These are phyloP conservation scores for Clohesyomyces aquaticus DNA, from an alignment of 495 filamentous ascomycete species.

Conservation along the genomic window DNA sequence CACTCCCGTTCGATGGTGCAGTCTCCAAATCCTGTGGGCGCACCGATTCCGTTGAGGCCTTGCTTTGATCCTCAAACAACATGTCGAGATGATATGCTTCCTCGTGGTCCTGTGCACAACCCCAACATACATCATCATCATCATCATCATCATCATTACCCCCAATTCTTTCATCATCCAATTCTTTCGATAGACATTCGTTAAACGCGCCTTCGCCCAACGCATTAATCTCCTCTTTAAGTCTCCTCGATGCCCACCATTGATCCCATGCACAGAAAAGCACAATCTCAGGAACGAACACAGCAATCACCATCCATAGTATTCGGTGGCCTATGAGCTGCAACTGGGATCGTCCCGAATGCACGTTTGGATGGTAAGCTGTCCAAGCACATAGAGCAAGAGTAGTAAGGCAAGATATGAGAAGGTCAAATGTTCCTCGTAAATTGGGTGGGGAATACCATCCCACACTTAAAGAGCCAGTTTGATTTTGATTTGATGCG, in stretches of 20 bases:
- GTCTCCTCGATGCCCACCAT: constrained; percentile 13
- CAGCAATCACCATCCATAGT: constrained; percentile 28
- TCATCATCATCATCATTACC: no score
- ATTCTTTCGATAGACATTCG: background rate
- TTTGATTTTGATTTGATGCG: no score
- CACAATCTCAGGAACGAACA: constrained; percentile 34
- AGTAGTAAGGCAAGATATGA: constrained; percentile 35
- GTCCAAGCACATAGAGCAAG: constrained; percentile 37
- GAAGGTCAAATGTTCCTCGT: constrained; percentile 32
- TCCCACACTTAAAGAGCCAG: no score
- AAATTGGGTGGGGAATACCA: no score
- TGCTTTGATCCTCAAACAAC: no score
- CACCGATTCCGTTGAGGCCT: background rate
- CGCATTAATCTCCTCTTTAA: constrained; percentile 13
- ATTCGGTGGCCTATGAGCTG: background rate
- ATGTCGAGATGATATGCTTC: no score
- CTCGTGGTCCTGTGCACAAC: no score
- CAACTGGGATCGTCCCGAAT: background rate
- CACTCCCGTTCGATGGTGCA: background rate
- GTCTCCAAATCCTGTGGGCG: background rate
- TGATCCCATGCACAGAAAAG: constrained; percentile 37
- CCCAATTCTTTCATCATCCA: background rate
- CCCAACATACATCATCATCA: no score
- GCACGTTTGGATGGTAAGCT: constrained; percentile 37
- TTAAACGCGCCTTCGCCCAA: background rate